These are phyloP conservation scores for Cercospora sp. DNA, from an alignment of 2,329 filamentous ascomycete genomes.

Conservation along the genomic window DNA sequence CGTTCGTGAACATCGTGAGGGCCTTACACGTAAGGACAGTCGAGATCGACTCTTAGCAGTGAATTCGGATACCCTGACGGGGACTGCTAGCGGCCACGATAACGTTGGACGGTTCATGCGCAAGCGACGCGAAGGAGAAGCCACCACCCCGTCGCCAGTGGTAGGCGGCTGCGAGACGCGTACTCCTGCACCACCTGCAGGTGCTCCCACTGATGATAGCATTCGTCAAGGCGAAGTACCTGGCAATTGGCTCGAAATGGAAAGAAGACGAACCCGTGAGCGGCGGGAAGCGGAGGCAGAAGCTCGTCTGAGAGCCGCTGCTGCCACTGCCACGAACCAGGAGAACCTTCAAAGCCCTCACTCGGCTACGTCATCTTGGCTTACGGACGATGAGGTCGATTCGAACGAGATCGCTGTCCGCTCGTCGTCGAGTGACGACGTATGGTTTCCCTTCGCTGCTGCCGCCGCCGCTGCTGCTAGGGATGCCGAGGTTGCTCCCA, in stretches of 20 bases:
- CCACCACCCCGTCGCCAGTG: background rate
- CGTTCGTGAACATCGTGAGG: constrained; percentile 1
- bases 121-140: background rate
- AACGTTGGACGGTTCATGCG: background rate
- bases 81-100: background rate
- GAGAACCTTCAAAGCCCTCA: background rate
- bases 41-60: background rate
- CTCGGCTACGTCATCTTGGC: background rate
- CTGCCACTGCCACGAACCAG: background rate
- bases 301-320: background rate
- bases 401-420: background rate
- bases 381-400: background rate
- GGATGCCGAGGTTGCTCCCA: background rate
- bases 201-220: background rate
- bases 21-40: background rate
- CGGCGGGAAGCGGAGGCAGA: background rate
- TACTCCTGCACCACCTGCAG: background rate
- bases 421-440: background rate
- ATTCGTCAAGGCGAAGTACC: background rate
- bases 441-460: background rate
- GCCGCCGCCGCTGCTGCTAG: background rate
- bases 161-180: background rate
- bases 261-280: background rate
- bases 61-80: background rate
- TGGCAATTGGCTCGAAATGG: background rate